These are phyloP conservation scores for Sporothrix variecibatus DNA, from an alignment of 2,329 filamentous ascomycete genomes.

Conservation along the genomic window DNA sequence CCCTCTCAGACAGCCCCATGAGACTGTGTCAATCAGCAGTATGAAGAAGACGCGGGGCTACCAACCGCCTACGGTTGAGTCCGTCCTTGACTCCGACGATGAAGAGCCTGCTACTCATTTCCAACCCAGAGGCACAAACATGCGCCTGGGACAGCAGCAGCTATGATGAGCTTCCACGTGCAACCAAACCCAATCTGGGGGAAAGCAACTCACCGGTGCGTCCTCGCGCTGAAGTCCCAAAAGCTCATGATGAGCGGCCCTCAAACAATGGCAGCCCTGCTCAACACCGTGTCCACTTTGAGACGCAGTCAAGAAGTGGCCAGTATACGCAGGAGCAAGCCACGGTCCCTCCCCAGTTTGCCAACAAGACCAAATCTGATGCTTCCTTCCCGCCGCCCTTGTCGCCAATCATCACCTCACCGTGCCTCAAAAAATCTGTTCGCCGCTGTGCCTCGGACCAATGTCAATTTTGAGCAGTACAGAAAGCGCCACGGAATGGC, in stretches of 20 bases:
- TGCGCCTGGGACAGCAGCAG: not conserved
- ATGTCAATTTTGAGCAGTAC: constrained; percentile 14
- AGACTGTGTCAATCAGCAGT: not conserved
- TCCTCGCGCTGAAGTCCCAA: not conserved
- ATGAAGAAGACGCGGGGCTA: constrained; percentile 16
- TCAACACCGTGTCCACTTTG: not conserved
- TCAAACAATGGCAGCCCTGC: not conserved
- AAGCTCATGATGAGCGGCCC: too few relatives aligned
- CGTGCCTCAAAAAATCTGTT: not conserved
- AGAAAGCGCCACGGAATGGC: not conserved
- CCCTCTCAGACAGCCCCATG: not conserved
- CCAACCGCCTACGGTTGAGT: constrained; percentile 28
- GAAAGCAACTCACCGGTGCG: not conserved
- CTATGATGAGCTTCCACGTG: not conserved
- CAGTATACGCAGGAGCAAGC: not conserved
- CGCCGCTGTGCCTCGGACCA: constrained; percentile 7
- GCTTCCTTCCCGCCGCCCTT: not conserved
- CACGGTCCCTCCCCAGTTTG: not conserved
- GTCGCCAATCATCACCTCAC: not conserved
- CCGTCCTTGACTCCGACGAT: constrained; percentile 25
- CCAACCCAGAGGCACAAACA: not conserved
- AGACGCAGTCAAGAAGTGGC: not conserved
- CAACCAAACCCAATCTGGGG: not conserved
- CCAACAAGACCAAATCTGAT: not conserved
- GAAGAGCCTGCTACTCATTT: not conserved